Base-by-base conservation (phyloP, 345 rosid species). In the Gossypium australe region DNA sequence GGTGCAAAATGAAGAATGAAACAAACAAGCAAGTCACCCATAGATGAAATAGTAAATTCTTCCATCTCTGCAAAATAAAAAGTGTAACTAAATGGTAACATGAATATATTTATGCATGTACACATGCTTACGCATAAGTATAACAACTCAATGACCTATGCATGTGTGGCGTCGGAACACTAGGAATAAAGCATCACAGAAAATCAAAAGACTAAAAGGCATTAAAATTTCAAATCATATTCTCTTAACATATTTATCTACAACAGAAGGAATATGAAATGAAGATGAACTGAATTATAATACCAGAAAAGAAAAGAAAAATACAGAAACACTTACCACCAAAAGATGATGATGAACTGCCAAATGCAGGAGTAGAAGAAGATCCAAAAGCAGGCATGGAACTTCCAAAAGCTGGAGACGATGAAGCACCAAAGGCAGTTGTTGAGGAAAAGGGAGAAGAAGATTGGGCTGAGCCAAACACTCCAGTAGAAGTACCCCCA, bases 401-500 rank as follows among this genome's bases (percentile, higher is more conserved):
- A 79, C 79, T 79, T 22, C 94, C 94, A 82, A 94, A 91, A 43
- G 91, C 85, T 44, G 93, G 89, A 4, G 98, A 83, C 49, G 97
- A 88, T 27, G 94, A 81, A 55, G 90, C 90, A 77, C 94, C 98
- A 87, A 95, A 95, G 56, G 93, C 75, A 55, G 94, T 56, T 7
- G 86, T 79, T 44, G 98, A 84, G 16, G 90, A 78, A 59, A 92
- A 92, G 22, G 92, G 90, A 3, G 96, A 84, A 17, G 98, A 87
- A 45, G 92, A 27, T 75, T 82, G 94, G 45, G 94, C 27, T 27
- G 87, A 76, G 57, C 97, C 97, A 86, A 95, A 93, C 79, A 90
- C 87, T 25, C 99, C 96, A 5, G 97, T 93, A 62, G 99, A 86
- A 79, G 96, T 91, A 25, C 93, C 93, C 48, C 98, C 99, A 75